Conservation (phyloP, 2,329 filamentous ascomycete species). For the Claviceps purpurea region DNA sequence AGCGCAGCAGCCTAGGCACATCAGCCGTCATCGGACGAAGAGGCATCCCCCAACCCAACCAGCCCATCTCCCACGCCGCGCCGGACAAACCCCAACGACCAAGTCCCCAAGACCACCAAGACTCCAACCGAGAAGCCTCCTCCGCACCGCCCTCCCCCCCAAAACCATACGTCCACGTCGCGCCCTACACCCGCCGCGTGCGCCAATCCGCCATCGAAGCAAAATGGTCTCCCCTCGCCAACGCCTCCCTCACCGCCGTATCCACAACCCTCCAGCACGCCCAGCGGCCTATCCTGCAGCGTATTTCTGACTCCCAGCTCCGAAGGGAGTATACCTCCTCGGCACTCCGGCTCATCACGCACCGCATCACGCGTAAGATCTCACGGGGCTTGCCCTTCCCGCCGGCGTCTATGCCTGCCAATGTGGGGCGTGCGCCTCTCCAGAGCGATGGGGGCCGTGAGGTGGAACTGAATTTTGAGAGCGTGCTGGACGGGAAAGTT, state of each 20-base stretch:
- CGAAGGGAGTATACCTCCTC: constrained; percentile 39
- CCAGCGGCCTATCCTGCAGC: constrained; percentile 48
- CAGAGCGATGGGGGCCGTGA: constrained; percentile 31
- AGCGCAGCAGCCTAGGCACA: neutral
- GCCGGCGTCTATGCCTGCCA: constrained; percentile 26
- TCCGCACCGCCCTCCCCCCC: constrained; percentile 13
- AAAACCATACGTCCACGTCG: constrained; percentile 36
- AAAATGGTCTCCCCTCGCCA: constrained; percentile 50
- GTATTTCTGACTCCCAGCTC: constrained; percentile 33
- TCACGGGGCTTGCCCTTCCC: constrained; percentile 53
- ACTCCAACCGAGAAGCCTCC: constrained; percentile 3
- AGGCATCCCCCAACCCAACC: constrained; percentile 5
- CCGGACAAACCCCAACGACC: neutral
- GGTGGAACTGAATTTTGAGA: constrained; percentile 53
- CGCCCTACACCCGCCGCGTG: constrained; percentile 36
- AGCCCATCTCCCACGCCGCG: neutral
- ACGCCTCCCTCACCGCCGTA: constrained; percentile 41
- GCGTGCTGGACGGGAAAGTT: constrained; percentile 44
- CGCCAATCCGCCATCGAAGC: constrained; percentile 52
- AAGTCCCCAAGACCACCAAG: neutral
- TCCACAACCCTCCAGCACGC: constrained; percentile 42
- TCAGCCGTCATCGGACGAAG: constrained; percentile 4
- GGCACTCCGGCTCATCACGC: constrained; percentile 41
- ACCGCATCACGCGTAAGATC: constrained; percentile 44
- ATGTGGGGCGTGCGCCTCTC: constrained; percentile 7